Evolutionary conservation across 805 yeast species (phyloP).

Genomic region (Starmera pachycereana): DNA sequence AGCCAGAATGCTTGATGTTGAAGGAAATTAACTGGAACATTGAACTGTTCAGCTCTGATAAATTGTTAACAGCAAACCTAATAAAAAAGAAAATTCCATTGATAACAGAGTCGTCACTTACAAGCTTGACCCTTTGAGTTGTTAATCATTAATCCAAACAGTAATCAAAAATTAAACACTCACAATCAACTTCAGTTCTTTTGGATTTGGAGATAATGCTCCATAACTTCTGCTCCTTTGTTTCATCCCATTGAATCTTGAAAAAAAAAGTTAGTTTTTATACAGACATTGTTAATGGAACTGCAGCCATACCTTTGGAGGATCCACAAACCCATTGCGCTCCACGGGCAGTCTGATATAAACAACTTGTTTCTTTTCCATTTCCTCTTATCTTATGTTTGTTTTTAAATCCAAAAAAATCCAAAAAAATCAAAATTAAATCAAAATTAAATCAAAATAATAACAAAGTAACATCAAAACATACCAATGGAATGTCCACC

Average conservation of each 20-base stretch:
- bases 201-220: slow-evolving; percentile 15
- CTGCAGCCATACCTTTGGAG: slow-evolving; percentile 14
- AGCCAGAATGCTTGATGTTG: slow-evolving; percentile 21
- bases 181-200: slow-evolving; percentile 16
- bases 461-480: too few relatives aligned
- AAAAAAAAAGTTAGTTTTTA: background rate
- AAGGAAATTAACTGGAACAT: slow-evolving; percentile 15
- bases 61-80: background rate
- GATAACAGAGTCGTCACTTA: background rate
- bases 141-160: background rate
- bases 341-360: slow-evolving; percentile 16
- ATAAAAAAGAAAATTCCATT: too few relatives aligned
- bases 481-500: too few relatives aligned
- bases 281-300: too few relatives aligned
- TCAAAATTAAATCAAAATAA: too few relatives aligned
- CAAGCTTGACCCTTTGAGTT: background rate
- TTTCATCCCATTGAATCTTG: slow-evolving; percentile 15
- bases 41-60: slow-evolving; percentile 7
- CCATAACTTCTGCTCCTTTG: slow-evolving; percentile 17
- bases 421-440: too few relatives aligned
- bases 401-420: too few relatives aligned
- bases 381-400: too few relatives aligned
- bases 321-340: slow-evolving; percentile 16
- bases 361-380: slow-evolving; percentile 7
- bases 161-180: background rate